A percentile compares a stretch with the other conserved stretches of the same genome.
Evolutionary conservation across 805 yeast species (phyloP).

Genomic region (Lachancea cidri): DNA sequence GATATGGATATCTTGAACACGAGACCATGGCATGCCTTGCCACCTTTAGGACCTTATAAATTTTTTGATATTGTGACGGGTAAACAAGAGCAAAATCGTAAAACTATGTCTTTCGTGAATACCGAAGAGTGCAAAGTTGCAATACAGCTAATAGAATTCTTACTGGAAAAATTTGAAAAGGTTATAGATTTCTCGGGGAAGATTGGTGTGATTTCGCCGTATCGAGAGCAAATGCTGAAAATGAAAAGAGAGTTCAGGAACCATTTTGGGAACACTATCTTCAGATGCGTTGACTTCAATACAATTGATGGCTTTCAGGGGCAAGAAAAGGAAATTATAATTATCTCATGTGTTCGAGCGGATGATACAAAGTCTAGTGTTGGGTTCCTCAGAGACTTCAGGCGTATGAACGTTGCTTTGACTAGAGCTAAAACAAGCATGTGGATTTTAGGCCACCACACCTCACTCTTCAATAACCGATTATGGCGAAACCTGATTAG

Average conservation of each 20-base stretch:
- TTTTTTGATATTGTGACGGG: conserved; percentile 69
- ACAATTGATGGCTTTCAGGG: conserved; percentile 98
- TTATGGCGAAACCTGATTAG: conserved; percentile 69
- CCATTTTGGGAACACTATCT: conserved; percentile 58
- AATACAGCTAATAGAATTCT: conserved; percentile 53
- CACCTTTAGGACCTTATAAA: conserved; percentile 64
- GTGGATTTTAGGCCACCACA: conserved; percentile 83
- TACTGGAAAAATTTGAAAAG: conserved; percentile 45
- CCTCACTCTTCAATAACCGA: conserved; percentile 56
- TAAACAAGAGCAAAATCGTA: conserved; percentile 56
- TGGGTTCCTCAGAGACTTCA: conserved; percentile 84
- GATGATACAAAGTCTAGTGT: conserved; percentile 51
- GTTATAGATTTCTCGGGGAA: conserved; percentile 53
- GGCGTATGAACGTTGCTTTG: conserved; percentile 96
- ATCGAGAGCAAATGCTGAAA: conserved; percentile 74
- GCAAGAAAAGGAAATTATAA: conserved; percentile 90
- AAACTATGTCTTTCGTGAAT: conserved; percentile 69
- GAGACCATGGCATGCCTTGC: conserved; percentile 68
- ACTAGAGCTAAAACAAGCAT: conserved; percentile 90
- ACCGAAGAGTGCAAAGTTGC: conserved; percentile 67
- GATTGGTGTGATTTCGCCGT: conserved; percentile 91
- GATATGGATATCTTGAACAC: conserved; percentile 54
- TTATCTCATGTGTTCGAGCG: conserved; percentile 95
- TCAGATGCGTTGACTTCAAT: conserved; percentile 73
- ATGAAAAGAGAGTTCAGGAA: conserved; percentile 53